Conservation (phyloP, 192 early-diverging fungal genomes). For the Podila epigama region DNA sequence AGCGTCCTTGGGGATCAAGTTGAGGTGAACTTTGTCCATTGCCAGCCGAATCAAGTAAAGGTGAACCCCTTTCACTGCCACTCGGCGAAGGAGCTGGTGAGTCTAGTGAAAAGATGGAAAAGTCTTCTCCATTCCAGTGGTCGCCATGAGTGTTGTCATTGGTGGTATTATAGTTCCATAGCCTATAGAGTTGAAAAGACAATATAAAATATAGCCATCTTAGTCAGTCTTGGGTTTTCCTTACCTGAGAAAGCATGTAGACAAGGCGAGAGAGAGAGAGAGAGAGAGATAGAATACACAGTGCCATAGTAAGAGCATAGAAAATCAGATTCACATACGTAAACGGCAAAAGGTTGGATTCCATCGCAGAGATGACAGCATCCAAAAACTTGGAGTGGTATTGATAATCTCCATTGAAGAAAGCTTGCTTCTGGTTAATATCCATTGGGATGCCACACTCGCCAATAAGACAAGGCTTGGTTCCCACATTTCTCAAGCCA, state of each 20-base stretch:
- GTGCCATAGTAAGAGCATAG: background rate
- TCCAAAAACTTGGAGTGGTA: conserved; percentile 81
- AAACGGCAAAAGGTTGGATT: conserved; percentile 78
- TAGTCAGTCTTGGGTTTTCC: background rate
- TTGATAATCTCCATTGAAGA: conserved; percentile 73
- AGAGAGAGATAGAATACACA: background rate
- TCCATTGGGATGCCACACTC: conserved; percentile 92
- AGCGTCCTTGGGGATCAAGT: background rate
- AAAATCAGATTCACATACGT: conserved; percentile 52
- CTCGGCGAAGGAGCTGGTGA: conserved; percentile 3
- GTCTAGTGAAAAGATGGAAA: conserved; percentile 71
- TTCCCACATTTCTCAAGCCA: conserved; percentile 67
- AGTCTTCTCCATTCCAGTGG: conserved; percentile 89
- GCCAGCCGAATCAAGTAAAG: no score
- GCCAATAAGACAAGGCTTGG: conserved; percentile 74
- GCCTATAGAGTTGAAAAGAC: conserved; percentile 23
- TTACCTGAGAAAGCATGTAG: background rate
- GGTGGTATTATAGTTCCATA: conserved; percentile 88
- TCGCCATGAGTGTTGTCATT: conserved; percentile 84
- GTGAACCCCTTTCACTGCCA: background rate
- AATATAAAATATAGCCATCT: background rate
- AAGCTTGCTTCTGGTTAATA: conserved; percentile 77
- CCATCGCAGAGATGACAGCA: conserved; percentile 75
- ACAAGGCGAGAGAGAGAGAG: background rate
- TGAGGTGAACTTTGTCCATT: conserved; percentile 12